Evolutionary conservation across 1,139 yeast species (phyloP).

Genomic region (Blastobotrys proliferans): DNA sequence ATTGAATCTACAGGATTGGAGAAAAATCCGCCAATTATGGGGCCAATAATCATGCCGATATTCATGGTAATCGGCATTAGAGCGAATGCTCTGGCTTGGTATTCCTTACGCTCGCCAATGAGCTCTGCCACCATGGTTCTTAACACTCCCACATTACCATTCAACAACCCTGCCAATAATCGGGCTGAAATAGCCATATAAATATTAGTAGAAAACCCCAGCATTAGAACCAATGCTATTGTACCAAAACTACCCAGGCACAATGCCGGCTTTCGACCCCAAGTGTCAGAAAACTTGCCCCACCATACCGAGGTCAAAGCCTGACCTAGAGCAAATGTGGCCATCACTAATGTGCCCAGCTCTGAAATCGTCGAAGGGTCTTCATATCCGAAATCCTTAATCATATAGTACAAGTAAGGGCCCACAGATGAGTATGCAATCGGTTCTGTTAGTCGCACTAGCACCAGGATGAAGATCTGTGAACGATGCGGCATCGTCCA

Average conservation of each 20-base stretch:
- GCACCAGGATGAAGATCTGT: constrained; percentile 27
- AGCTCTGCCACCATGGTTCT: constrained; percentile 59
- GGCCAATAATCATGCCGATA: constrained; percentile 53
- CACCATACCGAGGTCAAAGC: constrained; percentile 53
- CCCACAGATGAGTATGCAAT: constrained; percentile 57
- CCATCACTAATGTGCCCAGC: constrained; percentile 46
- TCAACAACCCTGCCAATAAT: constrained; percentile 49
- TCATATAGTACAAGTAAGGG: constrained; percentile 62
- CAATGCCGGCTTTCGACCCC: constrained; percentile 53
- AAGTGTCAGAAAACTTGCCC: constrained; percentile 51
- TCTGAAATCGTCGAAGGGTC: constrained; percentile 50
- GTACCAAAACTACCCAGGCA: constrained; percentile 51
- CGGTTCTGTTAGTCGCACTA: constrained; percentile 52
- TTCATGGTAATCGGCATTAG: constrained; percentile 56
- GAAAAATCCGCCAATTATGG: constrained; percentile 37
- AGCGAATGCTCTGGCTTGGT: constrained; percentile 58
- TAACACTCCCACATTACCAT: constrained; percentile 58
- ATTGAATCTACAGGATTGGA: constrained; percentile 34
- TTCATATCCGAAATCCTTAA: constrained; percentile 51
- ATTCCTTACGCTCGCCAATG: constrained; percentile 46
- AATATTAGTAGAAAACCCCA: constrained; percentile 51
- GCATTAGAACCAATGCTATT: constrained; percentile 42
- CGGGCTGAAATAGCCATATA: constrained; percentile 51
- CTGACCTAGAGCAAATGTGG: constrained; percentile 50
- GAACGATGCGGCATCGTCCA: constrained; percentile 28